Percentiles rank a stretch among this genome's conserved stretches.
phyloP scores from a whole-genome alignment of 2,329 filamentous ascomycete genomes.

The Microdochium trichocladiopsis region DNA sequence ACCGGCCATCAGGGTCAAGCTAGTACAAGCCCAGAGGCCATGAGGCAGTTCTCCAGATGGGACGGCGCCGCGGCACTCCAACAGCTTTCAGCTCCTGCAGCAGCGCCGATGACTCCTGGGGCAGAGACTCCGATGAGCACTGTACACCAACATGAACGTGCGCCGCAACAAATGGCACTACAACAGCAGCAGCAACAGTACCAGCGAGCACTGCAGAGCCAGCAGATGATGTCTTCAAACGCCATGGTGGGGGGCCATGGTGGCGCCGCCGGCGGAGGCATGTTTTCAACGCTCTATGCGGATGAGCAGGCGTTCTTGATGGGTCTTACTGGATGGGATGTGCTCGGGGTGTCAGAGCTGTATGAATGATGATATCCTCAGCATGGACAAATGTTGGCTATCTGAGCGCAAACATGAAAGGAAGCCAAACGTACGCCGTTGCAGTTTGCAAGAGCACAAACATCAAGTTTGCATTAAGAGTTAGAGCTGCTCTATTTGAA shows the following conservation, averaged over 20 bases:
- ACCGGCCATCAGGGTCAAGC: too few species aligned
- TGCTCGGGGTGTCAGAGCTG: constrained; percentile 9
- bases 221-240: not conserved
- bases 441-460: too few species aligned
- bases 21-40: not conserved
- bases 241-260: not conserved
- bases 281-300: constrained; percentile 7
- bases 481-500: too few species aligned
- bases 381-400: too few species aligned
- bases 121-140: not conserved
- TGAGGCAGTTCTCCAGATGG: constrained; percentile 1
- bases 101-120: not conserved
- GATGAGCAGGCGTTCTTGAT: constrained; percentile 18
- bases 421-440: too few species aligned
- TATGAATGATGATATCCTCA: not conserved
- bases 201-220: not conserved
- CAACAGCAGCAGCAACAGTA: constrained; percentile 1
- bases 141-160: too few species aligned
- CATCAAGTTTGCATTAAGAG: too few species aligned
- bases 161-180: not conserved
- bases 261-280: not conserved
- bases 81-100: constrained; percentile 2
- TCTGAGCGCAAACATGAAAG: too few species aligned
- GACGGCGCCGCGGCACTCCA: constrained; percentile 3
- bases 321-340: constrained; percentile 17